Evolutionary conservation across 2,329 filamentous ascomycete species (phyloP).

Genomic region (Elsinoe fawcettii): DNA sequence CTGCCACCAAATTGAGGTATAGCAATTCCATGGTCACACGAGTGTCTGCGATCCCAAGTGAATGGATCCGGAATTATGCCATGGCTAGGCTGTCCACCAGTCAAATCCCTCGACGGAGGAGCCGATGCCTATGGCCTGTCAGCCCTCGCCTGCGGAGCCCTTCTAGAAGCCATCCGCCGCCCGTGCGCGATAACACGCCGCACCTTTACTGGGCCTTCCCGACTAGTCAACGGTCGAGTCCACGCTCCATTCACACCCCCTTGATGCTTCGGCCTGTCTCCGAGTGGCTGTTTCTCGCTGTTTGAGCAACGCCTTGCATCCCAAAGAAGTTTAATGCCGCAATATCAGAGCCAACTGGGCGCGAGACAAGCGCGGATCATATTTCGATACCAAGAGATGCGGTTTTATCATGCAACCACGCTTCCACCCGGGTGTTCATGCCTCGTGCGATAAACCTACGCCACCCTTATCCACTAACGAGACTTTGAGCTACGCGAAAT

Average conservation of each 20-base stretch:
- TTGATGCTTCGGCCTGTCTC: constrained; percentile 5
- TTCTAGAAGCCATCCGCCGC: constrained; percentile 13
- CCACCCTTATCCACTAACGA: constrained; percentile 8
- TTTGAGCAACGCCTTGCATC: constrained; percentile 1
- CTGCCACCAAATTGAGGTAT: neutral
- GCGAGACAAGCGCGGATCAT: constrained; percentile 12
- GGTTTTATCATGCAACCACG: constrained; percentile 14
- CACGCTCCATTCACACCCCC: constrained; percentile 2
- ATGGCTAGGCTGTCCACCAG: constrained; percentile 6
- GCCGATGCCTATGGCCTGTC: neutral
- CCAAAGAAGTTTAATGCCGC: constrained; percentile 12
- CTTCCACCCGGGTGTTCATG: constrained; percentile 8
- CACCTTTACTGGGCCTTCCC: constrained; percentile 9
- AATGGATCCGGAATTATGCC: constrained; percentile 1
- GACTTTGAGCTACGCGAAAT: constrained; percentile 7
- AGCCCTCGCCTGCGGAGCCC: constrained; percentile 12
- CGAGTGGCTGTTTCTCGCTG: constrained; percentile 8
- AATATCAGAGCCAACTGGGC: constrained; percentile 9
- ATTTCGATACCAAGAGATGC: constrained; percentile 11
- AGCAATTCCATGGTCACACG: constrained; percentile 1
- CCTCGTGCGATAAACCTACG: constrained; percentile 13
- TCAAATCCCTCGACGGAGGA: constrained; percentile 7
- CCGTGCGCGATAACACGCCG: constrained; percentile 16
- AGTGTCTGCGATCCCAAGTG: neutral
- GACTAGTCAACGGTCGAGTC: constrained; percentile 1